Evolutionary conservation across 345 rosid species (phyloP).

Genomic region (Combretum micranthum): DNA sequence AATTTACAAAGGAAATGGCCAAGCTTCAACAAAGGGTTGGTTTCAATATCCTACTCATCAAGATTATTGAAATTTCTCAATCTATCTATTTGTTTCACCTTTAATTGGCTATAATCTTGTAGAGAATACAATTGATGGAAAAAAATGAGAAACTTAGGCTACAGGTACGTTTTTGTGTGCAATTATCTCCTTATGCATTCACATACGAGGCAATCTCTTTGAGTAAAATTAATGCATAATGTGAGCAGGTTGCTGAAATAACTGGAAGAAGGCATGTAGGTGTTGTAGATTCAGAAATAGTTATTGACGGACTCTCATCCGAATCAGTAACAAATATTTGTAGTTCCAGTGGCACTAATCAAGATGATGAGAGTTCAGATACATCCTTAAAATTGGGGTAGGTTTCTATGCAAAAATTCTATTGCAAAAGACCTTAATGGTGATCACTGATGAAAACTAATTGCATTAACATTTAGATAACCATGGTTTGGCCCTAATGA

Average conservation of each 20-base stretch:
- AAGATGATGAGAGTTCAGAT: constrained; percentile 68
- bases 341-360: constrained; percentile 45
- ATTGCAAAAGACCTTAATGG: not conserved
- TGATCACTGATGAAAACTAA: not conserved
- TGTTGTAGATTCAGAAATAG: constrained; percentile 27
- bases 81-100: too few species aligned
- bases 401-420: not conserved
- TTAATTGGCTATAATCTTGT: constrained; percentile 2
- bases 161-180: not conserved
- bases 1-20: constrained; percentile 60
- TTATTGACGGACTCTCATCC: constrained; percentile 62
- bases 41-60: not conserved
- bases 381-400: constrained; percentile 84
- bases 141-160: constrained; percentile 68
- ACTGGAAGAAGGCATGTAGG: constrained; percentile 10
- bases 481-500: not conserved
- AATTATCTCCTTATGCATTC: too few species aligned
- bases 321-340: constrained; percentile 71
- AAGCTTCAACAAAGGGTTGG: constrained; percentile 68
- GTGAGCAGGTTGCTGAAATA: constrained; percentile 28
- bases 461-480: too few species aligned
- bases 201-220: not conserved
- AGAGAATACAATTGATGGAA: constrained; percentile 76
- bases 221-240: not conserved
- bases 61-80: not conserved